phyloP scores from a whole-genome alignment of 305 asterid genomes.

The Galium porrigens region DNA sequence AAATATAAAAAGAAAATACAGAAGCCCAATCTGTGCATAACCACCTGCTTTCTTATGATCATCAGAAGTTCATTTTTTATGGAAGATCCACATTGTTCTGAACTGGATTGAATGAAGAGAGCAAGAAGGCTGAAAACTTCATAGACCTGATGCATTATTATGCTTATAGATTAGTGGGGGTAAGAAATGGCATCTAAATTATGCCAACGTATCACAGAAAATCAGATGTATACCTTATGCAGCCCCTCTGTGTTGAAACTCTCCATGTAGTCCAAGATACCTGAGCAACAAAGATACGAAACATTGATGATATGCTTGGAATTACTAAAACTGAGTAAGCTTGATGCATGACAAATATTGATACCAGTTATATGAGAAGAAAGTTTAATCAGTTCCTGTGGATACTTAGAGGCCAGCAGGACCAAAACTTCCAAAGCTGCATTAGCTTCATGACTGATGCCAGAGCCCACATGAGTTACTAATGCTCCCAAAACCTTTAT shows the following conservation, averaged over 20 bases:
- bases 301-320: slow-evolving; percentile 12
- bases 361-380: slow-evolving; percentile 63
- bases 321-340: neutral
- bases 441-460: slow-evolving; percentile 52
- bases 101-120: slow-evolving; percentile 41
- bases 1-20: slow-evolving; percentile 1
- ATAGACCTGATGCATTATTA: slow-evolving; percentile 49
- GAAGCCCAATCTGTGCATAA: slow-evolving; percentile 2
- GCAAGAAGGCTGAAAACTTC: slow-evolving; percentile 66
- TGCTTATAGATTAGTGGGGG: slow-evolving; percentile 14
- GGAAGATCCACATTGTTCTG: slow-evolving; percentile 51
- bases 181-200: slow-evolving; percentile 11
- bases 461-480: slow-evolving; percentile 72
- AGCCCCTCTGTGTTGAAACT: slow-evolving; percentile 52
- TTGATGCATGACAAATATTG: slow-evolving; percentile 13
- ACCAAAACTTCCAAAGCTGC: slow-evolving; percentile 67
- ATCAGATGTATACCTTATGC: slow-evolving; percentile 42
- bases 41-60: slow-evolving; percentile 72
- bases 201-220: slow-evolving; percentile 14
- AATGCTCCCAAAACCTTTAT: slow-evolving; percentile 76
- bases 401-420: slow-evolving; percentile 44
- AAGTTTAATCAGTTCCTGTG: slow-evolving; percentile 55
- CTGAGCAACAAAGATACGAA: slow-evolving; percentile 27
- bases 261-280: slow-evolving; percentile 83
- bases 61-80: slow-evolving; percentile 65